phyloP scores from a whole-genome alignment of 352 stramenopile species.

The Nothophytophthora sp. region DNA sequence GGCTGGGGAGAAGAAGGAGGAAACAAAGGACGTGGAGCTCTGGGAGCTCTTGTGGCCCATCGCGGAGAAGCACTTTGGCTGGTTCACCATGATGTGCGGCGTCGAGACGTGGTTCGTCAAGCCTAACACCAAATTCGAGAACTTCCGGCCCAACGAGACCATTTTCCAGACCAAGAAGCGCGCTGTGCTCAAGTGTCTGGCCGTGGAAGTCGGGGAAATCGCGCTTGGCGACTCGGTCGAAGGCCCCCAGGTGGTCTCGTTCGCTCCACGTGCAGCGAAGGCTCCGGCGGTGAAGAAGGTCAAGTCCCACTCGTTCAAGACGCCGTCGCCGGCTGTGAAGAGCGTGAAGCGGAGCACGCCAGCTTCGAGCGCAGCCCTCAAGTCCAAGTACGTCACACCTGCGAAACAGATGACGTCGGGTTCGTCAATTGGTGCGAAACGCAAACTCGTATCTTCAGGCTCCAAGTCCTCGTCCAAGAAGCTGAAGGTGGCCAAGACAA shows the following conservation, averaged over 20 bases:
- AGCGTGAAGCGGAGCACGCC: conserved; percentile 22
- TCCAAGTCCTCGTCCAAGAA: conserved; percentile 19
- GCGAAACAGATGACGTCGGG: conserved; percentile 19
- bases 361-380: conserved; percentile 10
- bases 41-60: conserved; percentile 74
- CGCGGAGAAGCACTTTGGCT: conserved; percentile 56
- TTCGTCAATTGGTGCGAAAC: conserved; percentile 22
- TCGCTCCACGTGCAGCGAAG: conserved; percentile 28
- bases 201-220: conserved; percentile 47
- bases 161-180: conserved; percentile 83
- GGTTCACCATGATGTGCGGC: conserved; percentile 76
- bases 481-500: conserved; percentile 23
- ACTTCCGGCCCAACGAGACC: conserved; percentile 76
- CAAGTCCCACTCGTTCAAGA: conserved; percentile 36
- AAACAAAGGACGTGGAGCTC: conserved; percentile 35
- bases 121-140: conserved; percentile 65
- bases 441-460: conserved; percentile 25
- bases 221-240: conserved; percentile 73
- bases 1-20: conserved; percentile 23
- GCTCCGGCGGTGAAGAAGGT: conserved; percentile 25
- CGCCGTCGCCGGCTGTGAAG: conserved; percentile 43
- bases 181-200: conserved; percentile 67
- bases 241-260: conserved; percentile 57
- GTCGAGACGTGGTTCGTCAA: conserved; percentile 78
- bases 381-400: conserved; percentile 25